Conservation (phyloP, 83 land plant species). For the Picea abies region DNA sequence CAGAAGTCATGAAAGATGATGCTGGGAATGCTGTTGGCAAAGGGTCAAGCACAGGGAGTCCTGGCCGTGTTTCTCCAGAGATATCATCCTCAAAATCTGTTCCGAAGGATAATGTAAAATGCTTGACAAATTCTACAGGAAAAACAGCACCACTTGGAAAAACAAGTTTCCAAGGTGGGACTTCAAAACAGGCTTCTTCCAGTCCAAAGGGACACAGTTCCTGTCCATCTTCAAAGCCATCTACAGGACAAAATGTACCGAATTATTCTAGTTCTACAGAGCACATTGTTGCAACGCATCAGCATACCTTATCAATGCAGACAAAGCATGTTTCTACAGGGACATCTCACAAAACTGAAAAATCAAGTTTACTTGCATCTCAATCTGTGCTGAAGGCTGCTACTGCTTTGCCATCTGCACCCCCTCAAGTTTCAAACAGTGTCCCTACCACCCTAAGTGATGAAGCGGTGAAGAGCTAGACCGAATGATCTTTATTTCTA, state of each 20-base stretch:
- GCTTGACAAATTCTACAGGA: conserved; percentile 14
- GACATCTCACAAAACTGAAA: conserved; percentile 37
- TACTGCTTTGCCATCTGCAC: conserved; percentile 6
- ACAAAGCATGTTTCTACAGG: conserved; percentile 24
- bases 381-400: conserved; percentile 25
- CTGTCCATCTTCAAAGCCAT: conserved; percentile 28
- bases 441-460: conserved; percentile 47
- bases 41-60: conserved; percentile 25
- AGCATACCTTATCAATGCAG: conserved; percentile 20
- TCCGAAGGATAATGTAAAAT: conserved; percentile 28
- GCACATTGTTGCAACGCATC: conserved; percentile 27
- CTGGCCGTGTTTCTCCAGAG: conserved; percentile 7
- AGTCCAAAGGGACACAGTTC: conserved; percentile 33
- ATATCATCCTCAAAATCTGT: conserved; percentile 11
- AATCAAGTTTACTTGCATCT: conserved; percentile 16
- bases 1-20: conserved; percentile 22
- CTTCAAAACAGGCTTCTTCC: conserved; percentile 21
- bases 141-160: conserved; percentile 21
- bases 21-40: conserved; percentile 17
- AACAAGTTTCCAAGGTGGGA: conserved; percentile 10
- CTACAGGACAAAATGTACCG: conserved; percentile 21
- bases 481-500: not conserved
- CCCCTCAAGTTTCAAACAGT: conserved; percentile 26
- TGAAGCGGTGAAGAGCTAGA: conserved; percentile 52
- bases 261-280: conserved; percentile 24